Conservation (phyloP, 2,329 filamentous ascomycete species). For the Aschersonia sp. region DNA sequence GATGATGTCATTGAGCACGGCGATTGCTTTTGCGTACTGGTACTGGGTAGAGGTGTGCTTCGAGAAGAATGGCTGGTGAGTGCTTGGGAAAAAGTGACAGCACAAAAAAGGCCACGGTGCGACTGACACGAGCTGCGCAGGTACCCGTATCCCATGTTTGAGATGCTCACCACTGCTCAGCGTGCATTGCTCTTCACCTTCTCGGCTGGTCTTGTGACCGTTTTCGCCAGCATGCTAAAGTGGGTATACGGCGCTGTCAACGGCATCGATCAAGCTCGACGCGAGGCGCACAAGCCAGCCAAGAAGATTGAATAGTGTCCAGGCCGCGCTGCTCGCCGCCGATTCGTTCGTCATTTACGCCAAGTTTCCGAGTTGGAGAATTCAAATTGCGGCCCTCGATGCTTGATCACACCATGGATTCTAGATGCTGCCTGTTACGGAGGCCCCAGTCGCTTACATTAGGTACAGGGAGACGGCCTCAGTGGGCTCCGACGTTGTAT, state of each 20-base stretch:
- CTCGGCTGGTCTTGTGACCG: constrained; percentile 57
- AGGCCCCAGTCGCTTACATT: too few species aligned
- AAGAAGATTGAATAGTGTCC: constrained; percentile 15
- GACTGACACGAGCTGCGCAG: constrained; percentile 18
- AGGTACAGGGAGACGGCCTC: too few species aligned
- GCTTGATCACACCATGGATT: too few species aligned
- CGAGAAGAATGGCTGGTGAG: constrained; percentile 48
- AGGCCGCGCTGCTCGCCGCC: too few species aligned
- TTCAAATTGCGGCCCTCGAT: too few species aligned
- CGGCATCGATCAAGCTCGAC: constrained; percentile 27
- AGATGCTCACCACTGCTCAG: constrained; percentile 47
- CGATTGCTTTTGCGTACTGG: constrained; percentile 56
- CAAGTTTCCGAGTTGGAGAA: too few species aligned
- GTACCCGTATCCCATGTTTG: constrained; percentile 83
- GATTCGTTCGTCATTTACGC: too few species aligned
- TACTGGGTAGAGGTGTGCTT: constrained; percentile 64
- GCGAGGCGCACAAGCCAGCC: constrained; percentile 14
- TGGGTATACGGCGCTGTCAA: constrained; percentile 56
- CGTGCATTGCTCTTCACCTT: constrained; percentile 53
- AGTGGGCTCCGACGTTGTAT: too few species aligned
- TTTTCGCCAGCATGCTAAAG: constrained; percentile 53
- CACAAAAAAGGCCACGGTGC: neutral
- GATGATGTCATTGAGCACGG: constrained; percentile 41
- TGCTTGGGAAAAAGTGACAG: constrained; percentile 2
- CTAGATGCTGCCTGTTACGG: too few species aligned